Evolutionary conservation across 371 early-diverging fungal species (phyloP), one percentile per base, ranked within the genome.

Genomic region (Dichotomocladium elegans): DNA sequence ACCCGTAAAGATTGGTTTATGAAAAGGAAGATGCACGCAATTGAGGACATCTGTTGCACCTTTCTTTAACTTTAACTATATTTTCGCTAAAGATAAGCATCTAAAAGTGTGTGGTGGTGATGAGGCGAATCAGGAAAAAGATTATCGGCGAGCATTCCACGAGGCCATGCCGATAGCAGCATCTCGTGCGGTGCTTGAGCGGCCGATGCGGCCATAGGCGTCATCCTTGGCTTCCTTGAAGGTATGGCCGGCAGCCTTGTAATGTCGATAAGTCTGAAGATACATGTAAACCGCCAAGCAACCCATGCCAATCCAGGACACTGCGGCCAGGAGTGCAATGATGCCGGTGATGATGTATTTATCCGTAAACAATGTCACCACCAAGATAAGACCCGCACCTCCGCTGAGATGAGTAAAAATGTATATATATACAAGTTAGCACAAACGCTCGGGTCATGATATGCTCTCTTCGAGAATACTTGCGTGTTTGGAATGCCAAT

Each of bases 151-250:
- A 17, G 73, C 69, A 44, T 64, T 71, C 77, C 74, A 72, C n/a
- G n/a, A n/a, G 26, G 80, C 82, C 30, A 70, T 77, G 47, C 69
- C 72, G 15, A 77, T 70, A 47, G 80, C 81, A 29, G 72, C 69
- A 49, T 65, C 74, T 17, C 79, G 64, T 6, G 74, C 81, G 30
- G 72, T 63, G 24, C 54, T 71, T 0, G 83, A 80, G 10, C 83
- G 70, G 42, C 77, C 74, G 47, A 78, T 63, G 17, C 70, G 72
- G 6, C 68, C 60, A 47, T 61, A 61, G 2, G 93, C 93, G 53
- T 94, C 90, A 9, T 79, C 74, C 67, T 90, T 90, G 43, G 94
- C 93, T 54, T 86, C 86, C 40, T 81, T 77, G 54, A 92, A 86
- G 3, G 92, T 89, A 64, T 92, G 93, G 17, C 94, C 93, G 14